A percentile compares a stretch with the other conserved stretches of the same genome.
These are phyloP conservation scores for Pilobolus umbonatus DNA, from an alignment of 192 early-diverging fungal species.

Conservation along the genomic window DNA sequence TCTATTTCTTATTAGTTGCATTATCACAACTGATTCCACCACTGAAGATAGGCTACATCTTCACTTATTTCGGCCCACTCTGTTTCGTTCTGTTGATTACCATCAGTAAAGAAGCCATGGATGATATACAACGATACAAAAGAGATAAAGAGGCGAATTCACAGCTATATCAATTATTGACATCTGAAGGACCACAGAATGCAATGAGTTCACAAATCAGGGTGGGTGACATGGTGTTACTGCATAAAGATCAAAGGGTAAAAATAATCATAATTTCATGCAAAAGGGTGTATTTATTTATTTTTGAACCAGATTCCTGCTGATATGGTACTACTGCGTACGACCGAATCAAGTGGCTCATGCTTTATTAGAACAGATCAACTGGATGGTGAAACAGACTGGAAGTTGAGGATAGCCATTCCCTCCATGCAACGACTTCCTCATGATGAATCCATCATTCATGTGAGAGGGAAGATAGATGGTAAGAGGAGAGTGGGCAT, in stretches of 20 bases:
- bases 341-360: conserved; percentile 75
- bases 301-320: conserved; percentile 63
- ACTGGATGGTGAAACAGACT: conserved; percentile 96
- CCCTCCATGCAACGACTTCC: conserved; percentile 72
- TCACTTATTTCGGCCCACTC: conserved; percentile 92
- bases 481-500: conserved; percentile 31
- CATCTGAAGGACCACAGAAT: conserved; percentile 46
- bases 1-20: conserved; percentile 91
- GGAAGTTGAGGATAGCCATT: conserved; percentile 89
- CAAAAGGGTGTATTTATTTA: background rate
- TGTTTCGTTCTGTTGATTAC: conserved; percentile 88
- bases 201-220: conserved; percentile 77
- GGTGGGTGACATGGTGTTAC: conserved; percentile 83
- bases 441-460: conserved; percentile 53
- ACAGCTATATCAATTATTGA: conserved; percentile 68
- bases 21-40: conserved; percentile 89
- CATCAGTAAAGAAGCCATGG: conserved; percentile 87
- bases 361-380: conserved; percentile 97
- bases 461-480: conserved; percentile 68
- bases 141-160: conserved; percentile 90
- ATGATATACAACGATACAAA: conserved; percentile 79
- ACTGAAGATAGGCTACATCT: conserved; percentile 79
- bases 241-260: conserved; percentile 83
- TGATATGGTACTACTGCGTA: conserved; percentile 83
- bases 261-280: background rate